A percentile compares a stretch with the other conserved stretches of the same genome.
phyloP scores from a whole-genome alignment of 768 basidiomycete genomes.

The Pulveroboletus sp. region DNA sequence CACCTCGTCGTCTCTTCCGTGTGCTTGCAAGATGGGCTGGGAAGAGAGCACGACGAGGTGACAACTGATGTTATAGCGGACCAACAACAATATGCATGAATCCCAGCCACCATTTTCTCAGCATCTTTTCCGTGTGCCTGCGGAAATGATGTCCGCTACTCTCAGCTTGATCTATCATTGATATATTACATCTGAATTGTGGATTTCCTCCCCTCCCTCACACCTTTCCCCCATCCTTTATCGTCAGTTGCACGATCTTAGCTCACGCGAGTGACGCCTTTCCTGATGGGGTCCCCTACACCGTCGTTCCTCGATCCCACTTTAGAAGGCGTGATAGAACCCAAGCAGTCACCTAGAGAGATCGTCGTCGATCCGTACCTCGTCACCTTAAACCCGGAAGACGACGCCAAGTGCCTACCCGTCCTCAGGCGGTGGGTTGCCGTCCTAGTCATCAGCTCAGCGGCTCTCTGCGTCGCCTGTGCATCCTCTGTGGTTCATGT shows the following conservation, averaged over 20 bases:
- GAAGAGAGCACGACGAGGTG: too few relatives aligned
- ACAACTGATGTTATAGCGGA: too few relatives aligned
- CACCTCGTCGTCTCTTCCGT: too few relatives aligned
- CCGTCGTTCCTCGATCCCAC: conserved; percentile 6
- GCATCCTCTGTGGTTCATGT: conserved; percentile 53
- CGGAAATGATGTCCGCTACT: too few relatives aligned
- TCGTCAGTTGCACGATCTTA: neutral
- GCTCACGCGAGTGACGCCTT: too few relatives aligned
- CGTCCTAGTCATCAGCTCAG: conserved; percentile 44
- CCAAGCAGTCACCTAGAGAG: neutral
- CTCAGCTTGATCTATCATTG: too few relatives aligned
- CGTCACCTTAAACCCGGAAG: conserved; percentile 39
- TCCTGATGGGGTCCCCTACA: conserved; percentile 6
- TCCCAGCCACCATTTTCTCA: too few relatives aligned
- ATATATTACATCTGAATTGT: conserved; percentile 3
- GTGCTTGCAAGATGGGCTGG: too few relatives aligned
- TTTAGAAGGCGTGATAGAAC: conserved; percentile 9
- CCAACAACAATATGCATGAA: too few relatives aligned
- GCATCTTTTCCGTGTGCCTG: too few relatives aligned
- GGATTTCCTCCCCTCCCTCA: neutral
- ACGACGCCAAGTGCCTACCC: conserved; percentile 42
- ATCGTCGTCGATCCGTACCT: conserved; percentile 13
- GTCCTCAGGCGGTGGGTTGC: conserved; percentile 44
- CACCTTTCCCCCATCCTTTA: neutral
- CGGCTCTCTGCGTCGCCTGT: conserved; percentile 49